Base-by-base conservation (phyloP, 2,329 filamentous ascomycete genomes). In the Fusarium staphyleae region DNA sequence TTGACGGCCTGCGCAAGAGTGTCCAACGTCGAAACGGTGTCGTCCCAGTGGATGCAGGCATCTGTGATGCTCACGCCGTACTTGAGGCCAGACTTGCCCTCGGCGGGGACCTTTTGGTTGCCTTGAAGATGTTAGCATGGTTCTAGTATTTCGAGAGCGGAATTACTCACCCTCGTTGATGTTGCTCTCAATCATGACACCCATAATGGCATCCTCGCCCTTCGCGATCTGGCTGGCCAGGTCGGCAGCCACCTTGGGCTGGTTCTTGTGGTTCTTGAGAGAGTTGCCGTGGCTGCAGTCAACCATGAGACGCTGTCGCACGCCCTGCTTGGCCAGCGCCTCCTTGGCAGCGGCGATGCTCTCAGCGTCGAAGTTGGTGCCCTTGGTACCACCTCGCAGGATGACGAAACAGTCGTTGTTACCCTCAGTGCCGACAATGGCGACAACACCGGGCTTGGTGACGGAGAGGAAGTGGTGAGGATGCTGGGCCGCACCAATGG, bases 381-480 rank as follows among this genome's bases (percentile, higher is more conserved):
- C 95, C 75, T 88, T 90, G 67, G 89, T 96, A 48, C 95, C 95
- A 51, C 95, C 95, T 58, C 95, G 87, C 52, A 98, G 84, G 68
- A 99, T 96, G 49, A 96, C 91, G 75, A 96, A 99, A 80, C 93
- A 96, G 77, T 99, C 93, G 28, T 96, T 90, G 76, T 99, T 99
- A 56, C 95, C 95, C 22, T 88, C 87, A 1, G 95, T 99, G 62
- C 93, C 91, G 26, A 96, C 93, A 69, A 98, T 97, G 56, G 95
- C 91, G 34, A 93, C 93, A 22, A 97, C 87, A 63, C 95, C 95
- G 18, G 93, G 93, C 81, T 98, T 98, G 16, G 95, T 98, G 63
- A 98, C 93, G 5, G 92, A 96, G 66, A 99, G 83, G 83, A 99
- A 98, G 80, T 97, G 92, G 71, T 99, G 95, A 13, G 91, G 91